Base-by-base conservation (phyloP, 257 asterid species). In the Buddleja alternifolia region DNA sequence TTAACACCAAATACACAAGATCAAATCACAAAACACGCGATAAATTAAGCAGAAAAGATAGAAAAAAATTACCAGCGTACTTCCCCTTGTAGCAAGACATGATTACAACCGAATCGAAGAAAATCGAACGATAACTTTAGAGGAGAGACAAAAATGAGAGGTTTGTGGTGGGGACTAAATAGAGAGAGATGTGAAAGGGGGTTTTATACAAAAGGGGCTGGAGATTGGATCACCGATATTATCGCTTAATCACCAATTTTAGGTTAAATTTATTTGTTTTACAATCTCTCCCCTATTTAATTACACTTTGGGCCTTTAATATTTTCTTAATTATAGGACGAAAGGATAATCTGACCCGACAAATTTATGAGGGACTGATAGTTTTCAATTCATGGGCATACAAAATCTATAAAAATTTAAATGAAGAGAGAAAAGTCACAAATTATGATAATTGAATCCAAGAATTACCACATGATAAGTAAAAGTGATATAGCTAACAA, bases 41-140 rank as follows among this genome's bases (percentile, higher is more conserved):
- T 9, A 61, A 41, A 37, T 32, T 12, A 14, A 37, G 4, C 37
- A 55, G 1, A 25, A 23, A n/a, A 9, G 46, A 24, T n/a, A 19
- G 21, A 16, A 2, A 20, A 34, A 5, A 15, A 15, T 62, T 73
- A 91, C 97, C 97, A n/a, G 97, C 82, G 78, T 85, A 91, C 60
- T 91, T 84, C 17, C 97, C 96, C 60, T 41, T 81, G 89, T 82
- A 88, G 83, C 88, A 82, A 68, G 97, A 88, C 97, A 91, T 91
- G 81, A 41, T 78, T 53, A 19, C 4, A 8, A 4, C 5, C 15
- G 23, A 55, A 66, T 46, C 50, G 2, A 29, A 37, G 53, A 51
- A 47, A 50, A 12, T 8, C 19, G 16, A n/a, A 24, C n/a, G 47
- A 36, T 41, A 14, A 3, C 5, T 29, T 4, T 2, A 8, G 17